phyloP scores from a whole-genome alignment of 108 stramenopile genomes.

The Cyclotella sp. region DNA sequence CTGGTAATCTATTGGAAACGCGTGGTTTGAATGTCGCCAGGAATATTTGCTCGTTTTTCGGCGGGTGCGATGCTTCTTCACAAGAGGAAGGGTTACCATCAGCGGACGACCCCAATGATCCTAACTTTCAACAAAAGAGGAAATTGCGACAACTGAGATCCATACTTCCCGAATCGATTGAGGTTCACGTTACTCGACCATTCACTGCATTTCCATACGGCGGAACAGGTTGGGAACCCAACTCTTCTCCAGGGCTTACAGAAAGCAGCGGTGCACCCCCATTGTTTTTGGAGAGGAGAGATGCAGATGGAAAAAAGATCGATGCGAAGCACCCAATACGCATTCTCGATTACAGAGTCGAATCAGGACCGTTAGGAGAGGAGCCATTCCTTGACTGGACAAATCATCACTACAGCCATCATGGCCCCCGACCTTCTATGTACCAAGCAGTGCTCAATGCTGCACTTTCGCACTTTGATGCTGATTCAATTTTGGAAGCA shows the following conservation, averaged over 20 bases:
- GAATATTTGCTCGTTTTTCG: constrained; percentile 55
- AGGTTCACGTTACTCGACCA: constrained; percentile 74
- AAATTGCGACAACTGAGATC: constrained; percentile 20
- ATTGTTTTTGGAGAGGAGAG: constrained; percentile 13
- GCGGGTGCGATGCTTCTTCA: neutral
- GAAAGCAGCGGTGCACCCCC: constrained; percentile 40
- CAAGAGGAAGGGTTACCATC: constrained; percentile 17
- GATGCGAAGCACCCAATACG: constrained; percentile 42
- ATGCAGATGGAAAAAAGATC: constrained; percentile 27
- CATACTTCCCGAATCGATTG: constrained; percentile 31
- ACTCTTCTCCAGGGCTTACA: constrained; percentile 61
- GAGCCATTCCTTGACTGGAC: constrained; percentile 23
- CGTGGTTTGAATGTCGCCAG: constrained; percentile 68
- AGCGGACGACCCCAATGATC: constrained; percentile 18
- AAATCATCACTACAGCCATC: constrained; percentile 59
- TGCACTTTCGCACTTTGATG: constrained; percentile 86
- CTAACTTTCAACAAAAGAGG: constrained; percentile 16
- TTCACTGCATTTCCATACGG: constrained; percentile 79
- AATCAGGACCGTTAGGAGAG: constrained; percentile 24
- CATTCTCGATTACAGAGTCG: constrained; percentile 39
- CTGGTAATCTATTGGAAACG: constrained; percentile 79
- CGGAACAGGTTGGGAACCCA: constrained; percentile 58
- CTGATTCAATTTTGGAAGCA: constrained; percentile 68
- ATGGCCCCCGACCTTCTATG: constrained; percentile 61
- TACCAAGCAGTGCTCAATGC: constrained; percentile 74